Base-by-base conservation (phyloP, 148 eudicot genomes). In the Cornus kousa region DNA sequence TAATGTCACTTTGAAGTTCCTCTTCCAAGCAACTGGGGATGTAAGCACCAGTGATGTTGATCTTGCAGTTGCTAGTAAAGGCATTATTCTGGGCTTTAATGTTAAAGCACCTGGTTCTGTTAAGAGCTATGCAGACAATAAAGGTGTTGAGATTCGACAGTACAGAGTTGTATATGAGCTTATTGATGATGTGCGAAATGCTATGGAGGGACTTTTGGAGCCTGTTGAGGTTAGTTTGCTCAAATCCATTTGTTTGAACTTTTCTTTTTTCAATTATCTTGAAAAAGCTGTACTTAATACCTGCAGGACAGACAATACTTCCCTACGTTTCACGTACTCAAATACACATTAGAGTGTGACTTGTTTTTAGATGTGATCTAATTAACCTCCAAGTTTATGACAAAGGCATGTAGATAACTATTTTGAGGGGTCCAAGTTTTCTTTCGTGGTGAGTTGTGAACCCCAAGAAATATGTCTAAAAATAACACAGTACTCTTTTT, bases 191-290 rank as follows among this genome's bases (percentile, higher is more conserved):
- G 87, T 96, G 79, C 86, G 99, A 72, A 89, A 88, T 28, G 97
- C 97, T n/a, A 96, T 96, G 99, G 98, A 96, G 86, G 99, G 99
- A 70, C 90, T 96, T 73, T 84, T 96, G 80, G 95, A 96, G 59
- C 79, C 97, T 83, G 94, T 92, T 68, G 94, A 96, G 99, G 99
- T 96, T 67, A 53, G 40, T 40, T 80, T 84, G 69, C 57, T 75
- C 37, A 35, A 35, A 35, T 35, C 37, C 37, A 35, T 35, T 35
- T 35, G 1, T 77, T 74, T 33, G 17, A 12, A 12, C 3, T 4
- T 57, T 71, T 73, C 40, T 75, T 76, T 74, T 23, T 55, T 7
- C 43, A 39, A 10, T 72, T 55, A 22, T 79, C 46, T 46, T 16
- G 48, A 71, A 72, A 16, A 53, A 35, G 20, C n/a, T 5, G 8